Evolutionary conservation across 768 basidiomycete species (phyloP).

Genomic region (Boletus rubropictus): DNA sequence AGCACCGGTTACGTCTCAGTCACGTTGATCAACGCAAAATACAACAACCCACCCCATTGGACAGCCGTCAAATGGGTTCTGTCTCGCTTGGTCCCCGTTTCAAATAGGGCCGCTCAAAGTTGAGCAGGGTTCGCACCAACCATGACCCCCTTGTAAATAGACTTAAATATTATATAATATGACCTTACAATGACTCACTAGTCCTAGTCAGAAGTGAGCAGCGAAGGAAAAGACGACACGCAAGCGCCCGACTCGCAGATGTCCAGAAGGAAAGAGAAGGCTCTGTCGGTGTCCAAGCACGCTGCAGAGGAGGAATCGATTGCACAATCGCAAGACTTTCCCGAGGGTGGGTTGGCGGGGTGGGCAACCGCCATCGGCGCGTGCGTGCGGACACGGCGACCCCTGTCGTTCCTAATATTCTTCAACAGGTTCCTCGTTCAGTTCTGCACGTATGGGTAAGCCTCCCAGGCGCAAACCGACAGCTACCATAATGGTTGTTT

Average conservation of each 20-base stretch:
- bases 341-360: constrained; percentile 26
- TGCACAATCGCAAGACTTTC: constrained; percentile 8
- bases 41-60: too few species aligned
- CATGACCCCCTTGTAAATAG: too few species aligned
- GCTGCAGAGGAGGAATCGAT: neutral
- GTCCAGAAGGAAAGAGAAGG: neutral
- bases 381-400: constrained; percentile 12
- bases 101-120: too few species aligned
- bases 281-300: neutral
- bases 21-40: too few species aligned
- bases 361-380: constrained; percentile 31
- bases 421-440: constrained; percentile 33
- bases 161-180: too few species aligned
- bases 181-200: too few species aligned
- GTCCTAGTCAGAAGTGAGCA: neutral
- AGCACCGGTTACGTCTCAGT: too few species aligned
- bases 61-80: too few species aligned
- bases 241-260: neutral
- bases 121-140: too few species aligned
- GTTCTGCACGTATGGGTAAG: constrained; percentile 36
- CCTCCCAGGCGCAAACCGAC: neutral
- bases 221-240: neutral
- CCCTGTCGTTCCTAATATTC: neutral
- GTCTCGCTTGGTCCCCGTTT: too few species aligned
- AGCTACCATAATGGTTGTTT: neutral